Evolutionary conservation across 1,284 basidiomycete species (phyloP), one percentile per base, ranked within the genome.

Genomic region (Trametes versicolor): DNA sequence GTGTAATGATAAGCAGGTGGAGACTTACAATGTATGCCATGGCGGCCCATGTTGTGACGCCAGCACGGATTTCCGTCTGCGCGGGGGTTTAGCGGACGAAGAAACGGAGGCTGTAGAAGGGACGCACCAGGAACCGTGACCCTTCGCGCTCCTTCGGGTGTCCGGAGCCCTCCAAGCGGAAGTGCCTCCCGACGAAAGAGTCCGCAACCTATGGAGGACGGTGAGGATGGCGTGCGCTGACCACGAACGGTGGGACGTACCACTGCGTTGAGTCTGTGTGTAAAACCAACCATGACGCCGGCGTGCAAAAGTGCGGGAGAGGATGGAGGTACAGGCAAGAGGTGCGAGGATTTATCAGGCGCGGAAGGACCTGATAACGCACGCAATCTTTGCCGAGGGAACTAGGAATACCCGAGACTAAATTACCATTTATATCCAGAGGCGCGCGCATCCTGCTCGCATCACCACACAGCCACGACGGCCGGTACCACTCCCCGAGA

Each of bases 151-250:
- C 91, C 63, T 87, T 86, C 32, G 86, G 83, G 74, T 90, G 91
- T 25, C 94, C 94, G 45, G 88, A 92, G 13, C 94, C 94, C 71
- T 96, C 94, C 34, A 97, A 83, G 57, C 87, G 85, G 82, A 97
- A 96, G 87, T 91, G 94, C 73, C 87, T 82, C 56, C 95, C 95
- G 39, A 94, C 81, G 60, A 81, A 78, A 29, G 91, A 91, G 73
- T 83, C 82, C 13, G 95, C 95, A 59, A 95, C 85, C 89, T 88
- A 67, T 12, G 12, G 58, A 25, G 34, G 27, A 32, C 29, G 50
- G 19, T 43, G 21, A 21, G 63, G 59, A 37, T 49, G 58, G 74
- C 72, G 65, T 78, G 76, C 5, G 12, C 5, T 4, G 12, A 27
- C 12, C 58, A 77, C 57, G 50, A 63, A 71, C 64, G 76, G 74